Base-by-base conservation (phyloP, 306 rosid species). In the Trifolium repens region DNA sequence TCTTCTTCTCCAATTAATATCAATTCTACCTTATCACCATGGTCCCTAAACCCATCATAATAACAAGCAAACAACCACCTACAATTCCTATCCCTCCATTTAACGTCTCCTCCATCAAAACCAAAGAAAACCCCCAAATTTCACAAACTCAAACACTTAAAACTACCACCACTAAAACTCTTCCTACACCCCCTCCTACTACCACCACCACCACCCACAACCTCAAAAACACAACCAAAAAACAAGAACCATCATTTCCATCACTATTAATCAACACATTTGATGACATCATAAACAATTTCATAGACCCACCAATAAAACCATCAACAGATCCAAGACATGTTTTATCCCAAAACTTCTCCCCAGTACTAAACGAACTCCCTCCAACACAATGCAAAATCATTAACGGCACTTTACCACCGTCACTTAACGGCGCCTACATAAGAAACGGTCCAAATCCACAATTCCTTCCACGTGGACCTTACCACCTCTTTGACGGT, bases 391-490 rank as follows among this genome's bases (percentile, higher is more conserved):
- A 86, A 40, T 94, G 98, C 15, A 16, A 82, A 6, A 12, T 90
- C 40, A 65, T 85, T 0, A 12, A 88, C 3, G 97, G 96, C 19
- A 30, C 90, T 0, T 75, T 94, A 3, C 96, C 96, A 0, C 71
- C 85, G 0, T 89, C 83, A 50, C 93, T 90, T 1, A 80, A 88
- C 44, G 98, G 98, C 1, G 96, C 91, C 0, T 94, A 94, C 78
- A 91, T 94, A 26, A 81, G 97, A 63, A 94, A 91, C 60, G 98
- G 98, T 14, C 98, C 98, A 0, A 94, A 94, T 82, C 96, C 98
- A 0, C 98, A 94, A 49, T 88, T 80, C 84, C 91, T 91, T 9
- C 98, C 98, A 0, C 91, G 91, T 5, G 97, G 98, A 14, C 98
- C 96, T 2, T 91, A 94, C 90, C 98, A 94, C 53, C 91, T 94